Evolutionary conservation across 805 yeast species (phyloP), one percentile per base, ranked within the genome.

Genomic region (Hermanozyma aechmeae): DNA sequence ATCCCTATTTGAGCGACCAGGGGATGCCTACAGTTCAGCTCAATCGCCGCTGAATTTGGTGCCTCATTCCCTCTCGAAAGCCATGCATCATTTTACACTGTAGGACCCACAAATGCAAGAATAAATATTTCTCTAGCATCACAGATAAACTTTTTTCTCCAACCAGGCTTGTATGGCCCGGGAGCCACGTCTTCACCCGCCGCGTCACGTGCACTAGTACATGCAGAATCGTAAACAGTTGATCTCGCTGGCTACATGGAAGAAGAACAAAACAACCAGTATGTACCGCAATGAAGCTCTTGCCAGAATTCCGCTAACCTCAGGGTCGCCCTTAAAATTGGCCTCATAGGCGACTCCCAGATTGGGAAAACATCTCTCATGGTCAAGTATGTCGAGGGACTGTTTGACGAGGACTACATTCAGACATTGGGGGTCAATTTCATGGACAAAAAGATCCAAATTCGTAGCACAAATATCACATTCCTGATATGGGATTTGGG

Each of bases 351-450:
- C 5, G 97, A 89, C 54, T 93, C 95, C 2, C 93, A 85, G 47
- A 86, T 87, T 5, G 98, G 98, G 4, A 89, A 89, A 49, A 89
- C 98, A 1, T 84, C 96, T 5, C 58, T 89, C 34, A 87, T 89
- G 97, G 95, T 87, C 15, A 86, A 89, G 50, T 89, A 87, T 50
- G 96, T 89, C n/a, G 96, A 89, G 48, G 93, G 93, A 31, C 74
- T 82, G 19, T 89, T 82, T 51, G 94, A 86, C 49, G 92, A 84
- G 46, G 85, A 79, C 36, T 89, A 89, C 50, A 84, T 87, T 28
- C 96, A 86, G 53, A 89, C 98, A 0, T 61, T 85, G 29, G 98
- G 98, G 5, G 96, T 92, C 31, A 89, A 89, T 50, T 87, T 84
- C 54, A 79, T 92, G 83, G 96, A 92, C 51, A 79, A 86, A 44